These are phyloP conservation scores for Clavispora carvajalis DNA, from an alignment of 805 yeast genomes.

Conservation along the genomic window DNA sequence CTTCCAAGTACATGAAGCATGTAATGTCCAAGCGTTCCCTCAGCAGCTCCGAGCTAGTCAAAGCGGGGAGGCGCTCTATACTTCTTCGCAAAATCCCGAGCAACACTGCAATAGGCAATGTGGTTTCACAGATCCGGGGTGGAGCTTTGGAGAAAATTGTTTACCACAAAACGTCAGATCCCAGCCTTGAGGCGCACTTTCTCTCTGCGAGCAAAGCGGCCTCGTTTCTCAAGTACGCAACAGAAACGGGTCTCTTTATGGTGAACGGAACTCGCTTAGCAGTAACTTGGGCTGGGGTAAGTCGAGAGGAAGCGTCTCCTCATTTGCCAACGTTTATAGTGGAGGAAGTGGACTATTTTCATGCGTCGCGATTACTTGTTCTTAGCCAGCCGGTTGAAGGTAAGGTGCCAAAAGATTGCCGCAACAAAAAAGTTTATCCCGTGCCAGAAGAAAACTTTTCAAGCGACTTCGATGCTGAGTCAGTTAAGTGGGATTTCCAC, in stretches of 20 bases:
- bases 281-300: constrained; percentile 42
- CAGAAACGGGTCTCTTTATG: constrained; percentile 47
- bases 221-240: constrained; percentile 45
- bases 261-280: constrained; percentile 52
- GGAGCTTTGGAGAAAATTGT: constrained; percentile 61
- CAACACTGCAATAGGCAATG: constrained; percentile 3
- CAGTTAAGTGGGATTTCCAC: constrained; percentile 45
- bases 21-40: not conserved
- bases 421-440: constrained; percentile 31
- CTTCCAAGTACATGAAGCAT: not conserved
- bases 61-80: not conserved
- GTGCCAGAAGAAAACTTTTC: constrained; percentile 40
- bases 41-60: not conserved
- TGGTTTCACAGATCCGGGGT: constrained; percentile 56
- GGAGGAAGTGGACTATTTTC: constrained; percentile 32
- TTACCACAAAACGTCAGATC: constrained; percentile 14
- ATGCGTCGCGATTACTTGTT: constrained; percentile 55
- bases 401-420: constrained; percentile 19
- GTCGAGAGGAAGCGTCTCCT: not conserved
- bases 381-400: constrained; percentile 23
- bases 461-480: constrained; percentile 38
- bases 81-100: constrained; percentile 1
- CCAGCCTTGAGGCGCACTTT: constrained; percentile 45
- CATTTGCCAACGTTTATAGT: constrained; percentile 18
- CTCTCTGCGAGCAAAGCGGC: constrained; percentile 48